Evolutionary conservation across 345 rosid genomes (phyloP), one percentile per base, ranked within the genome.

Genomic region (Boechera stricta): DNA sequence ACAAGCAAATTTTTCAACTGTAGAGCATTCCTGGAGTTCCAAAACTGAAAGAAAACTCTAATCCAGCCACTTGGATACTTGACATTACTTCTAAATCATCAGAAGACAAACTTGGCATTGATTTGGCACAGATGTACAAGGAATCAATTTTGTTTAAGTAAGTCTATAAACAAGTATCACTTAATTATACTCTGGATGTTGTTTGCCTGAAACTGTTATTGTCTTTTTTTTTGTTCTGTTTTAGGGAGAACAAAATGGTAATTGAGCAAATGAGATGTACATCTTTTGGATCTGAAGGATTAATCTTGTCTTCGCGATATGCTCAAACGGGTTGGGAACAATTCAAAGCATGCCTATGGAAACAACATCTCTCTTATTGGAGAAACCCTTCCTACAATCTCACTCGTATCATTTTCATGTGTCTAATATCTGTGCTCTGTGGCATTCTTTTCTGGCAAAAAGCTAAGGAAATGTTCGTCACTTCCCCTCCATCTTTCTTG

Each of bases 281-380:
- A 4, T 60, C 69, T 32, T 79, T 74, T 8, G 78, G 69, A 44
- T 74, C 82, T 33, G 52, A 75, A 44, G 82, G 79, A 10, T 42
- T 80, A 55, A 53, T 56, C 38, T 85, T 81, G 21, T 73, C 84
- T 12, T 74, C 72, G 0, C 74, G 72, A 5, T 88, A 78, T 72
- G 74, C 85, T 29, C 86, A 77, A 66, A 79, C 65, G 52, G 18
- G 71, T 13, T 80, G 84, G 86, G 83, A 54, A 54, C 95, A 86
- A 57, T 80, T 87, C 78, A 80, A 67, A 52, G 76, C 85, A 49
- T 90, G 94, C 63, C 73, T 86, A 1, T 87, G 94, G 92, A 90
- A 88, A 72, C 92, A 83, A 31, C 60, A 82, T 26, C 64, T 80
- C 58, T 84, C 95, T 13, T 88, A 88, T 35, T 90, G 92, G 90